Conservation (phyloP, 306 rosid genomes). For the Datisca glomerata region DNA sequence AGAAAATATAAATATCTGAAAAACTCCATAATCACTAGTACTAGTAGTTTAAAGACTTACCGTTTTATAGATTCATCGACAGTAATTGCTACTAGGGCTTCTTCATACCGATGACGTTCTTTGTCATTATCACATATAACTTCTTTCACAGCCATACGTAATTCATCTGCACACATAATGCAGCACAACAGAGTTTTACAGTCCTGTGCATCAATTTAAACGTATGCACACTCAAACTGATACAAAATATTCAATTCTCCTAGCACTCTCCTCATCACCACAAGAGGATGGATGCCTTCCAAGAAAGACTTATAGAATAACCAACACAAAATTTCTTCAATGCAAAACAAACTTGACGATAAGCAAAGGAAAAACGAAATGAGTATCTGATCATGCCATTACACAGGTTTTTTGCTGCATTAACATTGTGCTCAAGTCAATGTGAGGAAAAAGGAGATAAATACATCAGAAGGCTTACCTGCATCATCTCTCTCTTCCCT, state of each 20-base stretch:
- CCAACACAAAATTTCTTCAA: conserved; percentile 2
- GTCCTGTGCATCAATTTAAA: neutral
- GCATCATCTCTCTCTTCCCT: conserved; percentile 75
- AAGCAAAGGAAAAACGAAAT: conserved; percentile 2
- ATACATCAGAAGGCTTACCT: conserved; percentile 36
- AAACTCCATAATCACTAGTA: too few species aligned
- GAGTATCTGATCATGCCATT: too few species aligned
- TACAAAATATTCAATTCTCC: too few species aligned
- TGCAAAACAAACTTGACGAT: neutral
- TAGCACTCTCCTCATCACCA: too few species aligned
- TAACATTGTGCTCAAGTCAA: neutral
- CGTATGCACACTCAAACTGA: neutral
- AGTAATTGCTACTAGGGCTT: conserved; percentile 73
- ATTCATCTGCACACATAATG: conserved; percentile 45
- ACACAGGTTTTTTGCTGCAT: neutral
- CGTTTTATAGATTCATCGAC: conserved; percentile 76
- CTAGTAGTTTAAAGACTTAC: too few species aligned
- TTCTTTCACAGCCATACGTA: conserved; percentile 89
- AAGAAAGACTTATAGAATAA: too few species aligned
- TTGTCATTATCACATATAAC: conserved; percentile 51
- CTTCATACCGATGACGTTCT: conserved; percentile 58
- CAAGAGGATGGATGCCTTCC: too few species aligned
- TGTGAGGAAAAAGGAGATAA: neutral
- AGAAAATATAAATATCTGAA: neutral
- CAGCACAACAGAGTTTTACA: neutral